phyloP scores from a whole-genome alignment of 345 rosid genomes.

The Linum lewisii region DNA sequence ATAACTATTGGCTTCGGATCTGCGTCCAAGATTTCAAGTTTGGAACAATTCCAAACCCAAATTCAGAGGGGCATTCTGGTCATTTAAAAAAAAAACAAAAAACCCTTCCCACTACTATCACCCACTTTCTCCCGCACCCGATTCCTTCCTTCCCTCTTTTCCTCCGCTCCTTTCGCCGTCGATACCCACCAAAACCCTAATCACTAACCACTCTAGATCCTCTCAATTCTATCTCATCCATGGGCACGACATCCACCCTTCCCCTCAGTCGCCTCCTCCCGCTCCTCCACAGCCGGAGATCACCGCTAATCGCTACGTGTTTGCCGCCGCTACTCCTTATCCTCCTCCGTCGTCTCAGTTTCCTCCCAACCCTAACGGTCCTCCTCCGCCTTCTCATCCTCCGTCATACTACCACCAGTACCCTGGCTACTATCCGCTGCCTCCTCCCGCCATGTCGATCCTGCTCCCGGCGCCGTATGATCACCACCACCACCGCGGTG shows the following conservation, averaged over 20 bases:
- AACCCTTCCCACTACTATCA: not conserved
- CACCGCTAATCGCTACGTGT: slow-evolving; percentile 57
- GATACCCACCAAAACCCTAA: no score
- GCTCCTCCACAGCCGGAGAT: slow-evolving; percentile 58
- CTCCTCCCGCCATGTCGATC: slow-evolving; percentile 23
- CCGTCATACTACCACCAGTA: not conserved
- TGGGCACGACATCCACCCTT: slow-evolving; percentile 56
- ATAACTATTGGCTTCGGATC: no score
- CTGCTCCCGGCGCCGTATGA: slow-evolving; percentile 27
- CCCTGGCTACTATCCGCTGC: slow-evolving; percentile 2
- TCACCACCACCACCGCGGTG: not conserved
- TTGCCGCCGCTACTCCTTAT: slow-evolving; percentile 85
- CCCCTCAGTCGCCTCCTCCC: slow-evolving; percentile 41
- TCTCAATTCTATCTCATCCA: slow-evolving; percentile 11
- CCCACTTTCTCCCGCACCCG: slow-evolving; percentile 9
- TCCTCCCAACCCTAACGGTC: slow-evolving; percentile 29
- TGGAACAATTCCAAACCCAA: no score
- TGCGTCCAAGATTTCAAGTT: no score
- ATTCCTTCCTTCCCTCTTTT: not conserved
- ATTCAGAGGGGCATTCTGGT: no score
- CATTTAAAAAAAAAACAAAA: no score
- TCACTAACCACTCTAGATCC: no score
- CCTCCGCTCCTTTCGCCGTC: no score
- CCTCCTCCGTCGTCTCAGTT: slow-evolving; percentile 33
- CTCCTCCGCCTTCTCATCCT: slow-evolving; percentile 18